Evolutionary conservation across 768 basidiomycete genomes (phyloP).

Genomic region (Guyanaporus albipodus): DNA sequence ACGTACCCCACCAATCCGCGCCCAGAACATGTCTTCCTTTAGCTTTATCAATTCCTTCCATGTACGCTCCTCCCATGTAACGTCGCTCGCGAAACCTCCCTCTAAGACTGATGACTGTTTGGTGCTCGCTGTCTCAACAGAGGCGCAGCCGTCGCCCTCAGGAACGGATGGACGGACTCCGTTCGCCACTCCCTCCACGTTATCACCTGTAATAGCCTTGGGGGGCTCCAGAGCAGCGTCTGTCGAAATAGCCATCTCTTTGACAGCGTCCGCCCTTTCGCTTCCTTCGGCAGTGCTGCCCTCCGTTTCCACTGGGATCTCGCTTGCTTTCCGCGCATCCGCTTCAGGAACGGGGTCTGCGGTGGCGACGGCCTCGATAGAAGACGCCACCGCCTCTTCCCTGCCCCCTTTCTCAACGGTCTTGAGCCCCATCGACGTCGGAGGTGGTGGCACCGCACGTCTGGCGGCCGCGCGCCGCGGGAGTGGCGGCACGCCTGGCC

Average conservation of each 20-base stretch:
- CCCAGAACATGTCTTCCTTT: slow-evolving; percentile 86
- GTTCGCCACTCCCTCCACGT: not conserved
- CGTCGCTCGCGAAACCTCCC: slow-evolving; percentile 55
- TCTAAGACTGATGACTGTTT: slow-evolving; percentile 22
- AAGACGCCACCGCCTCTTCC: not conserved
- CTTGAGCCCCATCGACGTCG: not conserved
- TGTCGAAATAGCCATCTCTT: not conserved
- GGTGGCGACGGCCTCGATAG: not conserved
- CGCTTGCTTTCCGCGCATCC: not conserved
- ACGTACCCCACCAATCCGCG: slow-evolving; percentile 58
- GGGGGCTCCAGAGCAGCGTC: not conserved
- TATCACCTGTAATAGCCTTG: not conserved
- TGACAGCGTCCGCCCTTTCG: not conserved
- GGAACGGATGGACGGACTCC: not conserved
- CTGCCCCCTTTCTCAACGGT: not conserved
- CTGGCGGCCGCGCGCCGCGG: slow-evolving; percentile 64
- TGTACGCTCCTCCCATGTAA: slow-evolving; percentile 81
- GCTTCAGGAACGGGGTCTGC: not conserved
- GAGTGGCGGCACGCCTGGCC: slow-evolving; percentile 47
- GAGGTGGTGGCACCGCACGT: slow-evolving; percentile 29
- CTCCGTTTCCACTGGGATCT: slow-evolving; percentile 2
- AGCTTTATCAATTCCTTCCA: slow-evolving; percentile 76
- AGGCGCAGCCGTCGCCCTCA: slow-evolving; percentile 9
- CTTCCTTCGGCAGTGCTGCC: not conserved
- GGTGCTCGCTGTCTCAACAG: slow-evolving; percentile 22